A percentile compares a stretch with the other conserved stretches of the same genome.
These are phyloP conservation scores for Musa beccarii DNA, from an alignment of 176 grass and related monocot species.

Conservation along the genomic window DNA sequence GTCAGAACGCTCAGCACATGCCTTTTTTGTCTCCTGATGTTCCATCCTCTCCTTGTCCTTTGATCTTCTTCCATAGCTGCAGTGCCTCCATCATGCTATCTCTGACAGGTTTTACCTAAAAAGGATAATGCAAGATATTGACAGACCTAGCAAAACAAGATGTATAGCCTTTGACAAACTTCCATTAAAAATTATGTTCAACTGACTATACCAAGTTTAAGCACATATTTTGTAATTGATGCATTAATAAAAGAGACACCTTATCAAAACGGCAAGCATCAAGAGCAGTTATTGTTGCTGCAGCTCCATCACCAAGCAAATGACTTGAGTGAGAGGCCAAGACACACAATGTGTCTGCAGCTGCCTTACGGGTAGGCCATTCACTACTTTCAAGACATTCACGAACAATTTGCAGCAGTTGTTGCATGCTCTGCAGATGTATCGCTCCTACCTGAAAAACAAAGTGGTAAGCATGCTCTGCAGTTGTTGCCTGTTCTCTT, in stretches of 20 bases:
- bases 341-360: constrained; percentile 76
- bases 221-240: neutral
- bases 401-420: constrained; percentile 69
- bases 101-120: constrained; percentile 87
- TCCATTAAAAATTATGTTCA: neutral
- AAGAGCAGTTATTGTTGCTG: constrained; percentile 64
- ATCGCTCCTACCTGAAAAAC: constrained; percentile 88
- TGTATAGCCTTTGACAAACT: neutral
- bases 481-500: neutral
- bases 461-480: neutral
- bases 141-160: constrained; percentile 1
- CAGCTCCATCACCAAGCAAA: constrained; percentile 64
- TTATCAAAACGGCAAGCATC: constrained; percentile 97
- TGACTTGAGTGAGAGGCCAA: constrained; percentile 63
- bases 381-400: constrained; percentile 90
- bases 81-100: constrained; percentile 89
- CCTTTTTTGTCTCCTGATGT: constrained; percentile 45
- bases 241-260: constrained; percentile 30
- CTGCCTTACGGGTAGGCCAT: constrained; percentile 89
- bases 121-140: neutral
- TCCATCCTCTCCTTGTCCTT: constrained; percentile 34
- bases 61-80: constrained; percentile 73
- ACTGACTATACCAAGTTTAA: neutral
- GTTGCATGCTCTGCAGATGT: constrained; percentile 70
- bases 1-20: constrained; percentile 12